Evolutionary conservation across 345 rosid genomes (phyloP).

Genomic region (Nasturtium officinale): DNA sequence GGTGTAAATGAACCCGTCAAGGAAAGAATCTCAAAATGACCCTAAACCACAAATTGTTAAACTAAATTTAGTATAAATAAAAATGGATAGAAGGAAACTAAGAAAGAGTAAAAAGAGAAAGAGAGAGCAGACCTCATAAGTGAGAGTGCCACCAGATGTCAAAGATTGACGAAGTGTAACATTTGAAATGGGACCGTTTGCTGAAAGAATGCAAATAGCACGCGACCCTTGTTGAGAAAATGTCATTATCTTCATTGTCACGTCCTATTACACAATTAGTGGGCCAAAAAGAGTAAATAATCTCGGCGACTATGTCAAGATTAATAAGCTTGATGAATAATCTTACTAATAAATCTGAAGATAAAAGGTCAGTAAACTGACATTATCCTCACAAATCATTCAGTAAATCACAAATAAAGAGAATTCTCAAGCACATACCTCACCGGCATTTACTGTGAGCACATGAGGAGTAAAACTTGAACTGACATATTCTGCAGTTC

Average conservation of each 20-base stretch:
- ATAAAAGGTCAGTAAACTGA: background rate
- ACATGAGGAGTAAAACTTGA: slow-evolving; percentile 86
- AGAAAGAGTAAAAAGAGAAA: slow-evolving; percentile 3
- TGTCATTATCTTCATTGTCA: slow-evolving; percentile 88
- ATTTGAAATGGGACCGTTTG: slow-evolving; percentile 82
- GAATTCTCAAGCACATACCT: slow-evolving; percentile 57
- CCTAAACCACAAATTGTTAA: slow-evolving; percentile 48
- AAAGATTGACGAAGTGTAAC: slow-evolving; percentile 86
- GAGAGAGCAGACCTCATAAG: slow-evolving; percentile 71
- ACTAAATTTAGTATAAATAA: background rate
- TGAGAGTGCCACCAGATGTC: slow-evolving; percentile 86
- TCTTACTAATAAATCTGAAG: background rate
- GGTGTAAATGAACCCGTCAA: slow-evolving; percentile 84
- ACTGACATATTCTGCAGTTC: slow-evolving; percentile 58
- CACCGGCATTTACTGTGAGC: slow-evolving; percentile 81
- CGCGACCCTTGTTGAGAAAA: slow-evolving; percentile 83
- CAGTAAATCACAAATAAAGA: slow-evolving; percentile 8
- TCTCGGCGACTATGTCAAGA: background rate
- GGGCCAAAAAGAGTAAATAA: slow-evolving; percentile 24
- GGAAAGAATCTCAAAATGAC: slow-evolving; percentile 96
- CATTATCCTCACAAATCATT: background rate
- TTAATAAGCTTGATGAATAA: background rate
- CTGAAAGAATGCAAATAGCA: slow-evolving; percentile 87
- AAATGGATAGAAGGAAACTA: background rate
- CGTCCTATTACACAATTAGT: slow-evolving; percentile 60